Conservation (phyloP, 805 yeast species). For the Wickerhamiella sergipiensis region DNA sequence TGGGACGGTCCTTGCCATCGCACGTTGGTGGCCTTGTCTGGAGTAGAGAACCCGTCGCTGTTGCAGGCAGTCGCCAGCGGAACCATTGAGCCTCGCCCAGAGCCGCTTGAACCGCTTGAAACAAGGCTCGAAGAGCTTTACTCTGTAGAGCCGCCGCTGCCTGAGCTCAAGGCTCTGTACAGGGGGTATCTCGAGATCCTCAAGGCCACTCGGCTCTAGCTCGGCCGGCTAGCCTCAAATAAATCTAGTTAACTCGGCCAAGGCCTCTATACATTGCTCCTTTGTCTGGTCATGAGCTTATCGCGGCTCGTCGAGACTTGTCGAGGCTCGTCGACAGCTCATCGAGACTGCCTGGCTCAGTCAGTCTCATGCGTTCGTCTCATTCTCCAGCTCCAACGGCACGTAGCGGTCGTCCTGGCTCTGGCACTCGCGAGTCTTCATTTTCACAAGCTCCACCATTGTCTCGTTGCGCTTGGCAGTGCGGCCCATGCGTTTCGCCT, state of each 20-base stretch:
- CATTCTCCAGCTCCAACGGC: background rate
- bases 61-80: constrained; percentile 10
- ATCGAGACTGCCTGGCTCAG: no score
- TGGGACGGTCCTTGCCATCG: constrained; percentile 48
- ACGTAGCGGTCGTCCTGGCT: background rate
- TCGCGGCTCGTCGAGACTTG: no score
- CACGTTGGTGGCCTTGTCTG: constrained; percentile 60
- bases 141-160: background rate
- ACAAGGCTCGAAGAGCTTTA: constrained; percentile 1
- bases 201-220: no score
- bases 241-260: no score
- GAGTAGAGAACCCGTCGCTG: constrained; percentile 1
- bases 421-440: constrained; percentile 10
- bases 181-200: background rate
- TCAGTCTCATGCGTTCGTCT: no score
- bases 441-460: constrained; percentile 33
- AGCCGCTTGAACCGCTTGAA: background rate
- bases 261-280: no score
- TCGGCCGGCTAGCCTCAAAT: no score
- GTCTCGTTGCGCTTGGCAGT: constrained; percentile 34
- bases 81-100: constrained; percentile 2
- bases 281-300: no score
- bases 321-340: no score
- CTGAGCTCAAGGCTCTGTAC: background rate
- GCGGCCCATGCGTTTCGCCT: constrained; percentile 36